phyloP scores from a whole-genome alignment of 306 rosid genomes.

The Medicago lupulina region DNA sequence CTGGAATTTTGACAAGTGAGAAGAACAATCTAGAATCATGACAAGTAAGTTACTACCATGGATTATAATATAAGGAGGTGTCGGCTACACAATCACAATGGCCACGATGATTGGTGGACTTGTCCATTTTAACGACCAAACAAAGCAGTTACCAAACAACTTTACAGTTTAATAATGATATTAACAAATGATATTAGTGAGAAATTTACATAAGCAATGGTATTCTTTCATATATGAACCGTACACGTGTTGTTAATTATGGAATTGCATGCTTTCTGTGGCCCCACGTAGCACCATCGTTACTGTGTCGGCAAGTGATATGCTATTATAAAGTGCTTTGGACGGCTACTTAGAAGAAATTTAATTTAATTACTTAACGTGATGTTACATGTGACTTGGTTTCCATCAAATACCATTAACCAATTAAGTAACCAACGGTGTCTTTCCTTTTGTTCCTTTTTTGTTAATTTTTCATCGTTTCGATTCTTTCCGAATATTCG shows the following conservation, averaged over 20 bases:
- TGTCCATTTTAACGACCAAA: slow-evolving; percentile 40
- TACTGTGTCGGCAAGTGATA: slow-evolving; percentile 39
- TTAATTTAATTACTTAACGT: slow-evolving; percentile 9
- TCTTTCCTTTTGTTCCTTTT: not conserved
- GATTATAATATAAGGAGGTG: not conserved
- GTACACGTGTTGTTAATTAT: slow-evolving; percentile 40
- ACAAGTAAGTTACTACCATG: slow-evolving; percentile 1
- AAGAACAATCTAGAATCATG: slow-evolving; percentile 50
- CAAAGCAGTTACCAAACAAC: slow-evolving; percentile 1
- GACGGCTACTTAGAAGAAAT: slow-evolving; percentile 43
- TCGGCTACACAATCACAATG: slow-evolving; percentile 35
- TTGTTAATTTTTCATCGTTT: not conserved
- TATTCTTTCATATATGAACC: not conserved
- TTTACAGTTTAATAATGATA: slow-evolving; percentile 5
- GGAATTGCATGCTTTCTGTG: slow-evolving; percentile 17
- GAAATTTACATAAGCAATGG: not conserved
- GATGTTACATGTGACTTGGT: slow-evolving; percentile 31
- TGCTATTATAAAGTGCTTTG: slow-evolving; percentile 41
- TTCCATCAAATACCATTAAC: slow-evolving; percentile 6
- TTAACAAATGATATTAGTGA: not conserved
- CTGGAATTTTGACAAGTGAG: not conserved
- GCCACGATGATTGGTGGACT: slow-evolving; percentile 3
- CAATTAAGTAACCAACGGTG: slow-evolving; percentile 5
- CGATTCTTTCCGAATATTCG: not conserved
- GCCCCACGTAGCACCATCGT: slow-evolving; percentile 19